Conservation (phyloP, 2,329 filamentous ascomycete genomes). For the Fusarium sp. region DNA sequence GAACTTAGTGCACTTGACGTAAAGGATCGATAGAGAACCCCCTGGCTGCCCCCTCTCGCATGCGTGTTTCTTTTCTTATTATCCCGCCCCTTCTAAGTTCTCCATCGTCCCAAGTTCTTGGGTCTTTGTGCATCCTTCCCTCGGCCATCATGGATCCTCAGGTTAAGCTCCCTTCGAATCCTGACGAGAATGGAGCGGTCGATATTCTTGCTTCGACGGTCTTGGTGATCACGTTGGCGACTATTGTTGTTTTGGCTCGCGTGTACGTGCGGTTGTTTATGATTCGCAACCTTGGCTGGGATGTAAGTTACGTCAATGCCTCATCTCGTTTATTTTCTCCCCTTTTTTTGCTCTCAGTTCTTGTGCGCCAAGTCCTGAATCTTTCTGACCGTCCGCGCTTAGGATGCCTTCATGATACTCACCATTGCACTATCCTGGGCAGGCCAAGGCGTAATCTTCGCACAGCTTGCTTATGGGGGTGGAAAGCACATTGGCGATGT, state of each 20-base stretch:
- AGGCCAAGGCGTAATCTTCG: constrained; percentile 51
- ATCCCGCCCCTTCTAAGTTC: constrained; percentile 1
- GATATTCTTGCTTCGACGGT: constrained; percentile 52
- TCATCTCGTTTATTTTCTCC: not conserved
- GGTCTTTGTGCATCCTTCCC: constrained; percentile 3
- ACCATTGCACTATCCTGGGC: constrained; percentile 45
- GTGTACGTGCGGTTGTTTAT: constrained; percentile 56
- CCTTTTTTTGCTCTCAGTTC: too few species aligned
- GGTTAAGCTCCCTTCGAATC: constrained; percentile 40
- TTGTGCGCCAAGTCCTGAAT: too few species aligned
- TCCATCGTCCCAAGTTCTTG: constrained; percentile 9
- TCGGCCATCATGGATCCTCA: constrained; percentile 28
- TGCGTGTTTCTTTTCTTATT: constrained; percentile 19
- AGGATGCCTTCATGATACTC: constrained; percentile 45
- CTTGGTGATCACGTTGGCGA: constrained; percentile 48
- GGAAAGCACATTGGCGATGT: constrained; percentile 56
- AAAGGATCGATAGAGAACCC: not conserved
- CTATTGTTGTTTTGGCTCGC: constrained; percentile 51
- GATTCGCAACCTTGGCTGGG: constrained; percentile 56
- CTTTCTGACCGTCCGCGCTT: not conserved
- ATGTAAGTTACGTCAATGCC: constrained; percentile 46
- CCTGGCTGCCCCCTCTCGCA: not conserved
- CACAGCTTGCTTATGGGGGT: constrained; percentile 53
- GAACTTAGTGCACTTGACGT: constrained; percentile 10
- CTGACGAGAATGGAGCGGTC: constrained; percentile 47